phyloP scores from a whole-genome alignment of 257 asterid genomes.

The Vinca minor region DNA sequence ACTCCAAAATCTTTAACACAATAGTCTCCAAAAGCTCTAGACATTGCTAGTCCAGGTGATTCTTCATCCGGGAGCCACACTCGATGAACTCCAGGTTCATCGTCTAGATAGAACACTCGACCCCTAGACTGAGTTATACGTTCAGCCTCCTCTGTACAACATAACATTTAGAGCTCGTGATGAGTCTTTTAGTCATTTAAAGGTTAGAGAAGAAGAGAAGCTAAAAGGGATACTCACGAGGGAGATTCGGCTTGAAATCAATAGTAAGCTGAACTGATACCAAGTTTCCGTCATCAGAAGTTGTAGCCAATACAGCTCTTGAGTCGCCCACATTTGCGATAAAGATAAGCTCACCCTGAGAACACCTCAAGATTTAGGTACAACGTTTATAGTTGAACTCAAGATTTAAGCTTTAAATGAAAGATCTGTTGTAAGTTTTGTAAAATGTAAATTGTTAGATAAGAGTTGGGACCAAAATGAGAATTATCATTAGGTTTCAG shows the following conservation, averaged over 20 bases:
- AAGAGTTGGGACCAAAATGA: too few relatives aligned
- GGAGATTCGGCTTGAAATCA: constrained; percentile 91
- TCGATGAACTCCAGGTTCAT: constrained; percentile 81
- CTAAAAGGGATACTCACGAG: constrained; percentile 46
- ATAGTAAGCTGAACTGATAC: constrained; percentile 70
- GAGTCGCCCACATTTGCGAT: constrained; percentile 96
- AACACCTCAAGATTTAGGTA: constrained; percentile 11
- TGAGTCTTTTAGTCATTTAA: neutral
- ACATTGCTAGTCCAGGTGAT: constrained; percentile 96
- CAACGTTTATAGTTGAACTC: neutral
- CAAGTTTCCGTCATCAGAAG: constrained; percentile 51
- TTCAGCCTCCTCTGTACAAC: constrained; percentile 79
- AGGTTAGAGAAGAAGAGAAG: neutral
- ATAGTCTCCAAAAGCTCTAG: constrained; percentile 92
- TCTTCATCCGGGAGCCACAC: constrained; percentile 81
- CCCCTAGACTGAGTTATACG: constrained; percentile 67
- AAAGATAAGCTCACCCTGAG: constrained; percentile 62
- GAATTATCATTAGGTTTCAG: too few relatives aligned
- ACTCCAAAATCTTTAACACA: constrained; percentile 85
- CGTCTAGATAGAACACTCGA: constrained; percentile 59
- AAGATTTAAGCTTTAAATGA: too few relatives aligned
- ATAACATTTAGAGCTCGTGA: neutral
- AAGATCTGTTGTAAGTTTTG: too few relatives aligned
- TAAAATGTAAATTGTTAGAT: too few relatives aligned
- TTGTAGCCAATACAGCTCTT: constrained; percentile 84